Evolutionary conservation across 352 stramenopile species (phyloP).

Genomic region (Phytophthora fragariaefolia): DNA sequence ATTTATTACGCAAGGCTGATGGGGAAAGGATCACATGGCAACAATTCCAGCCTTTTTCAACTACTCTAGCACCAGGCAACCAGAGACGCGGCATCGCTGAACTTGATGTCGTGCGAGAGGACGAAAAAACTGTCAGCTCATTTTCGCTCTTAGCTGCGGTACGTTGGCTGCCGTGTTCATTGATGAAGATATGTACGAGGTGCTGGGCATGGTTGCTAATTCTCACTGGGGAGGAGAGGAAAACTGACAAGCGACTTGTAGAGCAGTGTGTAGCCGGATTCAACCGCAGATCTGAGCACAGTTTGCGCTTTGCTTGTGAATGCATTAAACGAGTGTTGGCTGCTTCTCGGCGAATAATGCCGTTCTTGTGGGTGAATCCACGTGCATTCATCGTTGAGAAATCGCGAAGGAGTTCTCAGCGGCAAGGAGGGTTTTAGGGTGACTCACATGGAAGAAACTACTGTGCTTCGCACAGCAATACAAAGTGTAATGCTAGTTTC

Average conservation of each 20-base stretch:
- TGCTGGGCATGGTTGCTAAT: conserved; percentile 1
- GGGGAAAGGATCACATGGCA: too few species aligned
- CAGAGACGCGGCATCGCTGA: conserved; percentile 6
- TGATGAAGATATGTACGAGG: conserved; percentile 10
- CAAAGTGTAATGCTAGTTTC: conserved; percentile 8
- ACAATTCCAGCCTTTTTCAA: conserved; percentile 4
- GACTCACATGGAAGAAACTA: background rate
- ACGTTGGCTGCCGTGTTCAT: conserved; percentile 5
- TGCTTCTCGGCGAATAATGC: conserved; percentile 2
- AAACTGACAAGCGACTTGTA: conserved; percentile 8
- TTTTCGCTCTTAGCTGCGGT: too few species aligned
- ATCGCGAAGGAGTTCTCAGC: conserved; percentile 1
- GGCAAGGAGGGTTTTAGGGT: background rate
- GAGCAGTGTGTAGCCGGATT: conserved; percentile 6
- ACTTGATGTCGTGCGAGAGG: conserved; percentile 3
- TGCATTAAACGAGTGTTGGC: background rate
- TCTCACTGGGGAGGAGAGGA: conserved; percentile 2
- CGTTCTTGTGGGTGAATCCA: conserved; percentile 4
- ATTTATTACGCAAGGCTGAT: too few species aligned
- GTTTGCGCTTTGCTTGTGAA: conserved; percentile 3
- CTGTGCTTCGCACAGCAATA: background rate
- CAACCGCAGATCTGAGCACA: background rate
- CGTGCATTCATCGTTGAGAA: background rate
- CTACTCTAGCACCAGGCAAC: background rate
- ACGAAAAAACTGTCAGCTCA: too few species aligned